Conservation (phyloP, 352 stramenopile genomes). For the Globisporangium yorkense region DNA sequence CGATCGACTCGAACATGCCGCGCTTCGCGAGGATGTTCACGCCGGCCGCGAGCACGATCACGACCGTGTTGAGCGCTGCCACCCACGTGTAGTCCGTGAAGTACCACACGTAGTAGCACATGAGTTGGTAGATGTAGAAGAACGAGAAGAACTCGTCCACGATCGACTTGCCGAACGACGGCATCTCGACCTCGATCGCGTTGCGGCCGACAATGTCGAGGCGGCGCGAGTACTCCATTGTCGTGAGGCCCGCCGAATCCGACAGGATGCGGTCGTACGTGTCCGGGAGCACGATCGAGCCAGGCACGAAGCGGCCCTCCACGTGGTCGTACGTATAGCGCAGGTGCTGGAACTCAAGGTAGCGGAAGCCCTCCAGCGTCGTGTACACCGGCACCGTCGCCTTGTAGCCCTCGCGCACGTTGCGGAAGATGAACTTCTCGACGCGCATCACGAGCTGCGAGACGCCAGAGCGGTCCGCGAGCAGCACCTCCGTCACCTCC, state of each 20-base stretch:
- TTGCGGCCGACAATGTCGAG: conserved; percentile 52
- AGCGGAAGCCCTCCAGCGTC: conserved; percentile 30
- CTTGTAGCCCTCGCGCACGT: conserved; percentile 36
- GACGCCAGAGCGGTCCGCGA: conserved; percentile 51
- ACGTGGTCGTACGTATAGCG: conserved; percentile 51
- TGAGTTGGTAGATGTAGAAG: conserved; percentile 84
- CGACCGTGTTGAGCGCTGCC: conserved; percentile 47
- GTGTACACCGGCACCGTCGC: conserved; percentile 42
- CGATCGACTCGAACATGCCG: conserved; percentile 41
- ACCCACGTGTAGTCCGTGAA: conserved; percentile 65
- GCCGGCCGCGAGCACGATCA: conserved; percentile 42
- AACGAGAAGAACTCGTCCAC: conserved; percentile 64
- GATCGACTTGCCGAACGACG: conserved; percentile 37
- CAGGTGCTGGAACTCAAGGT: conserved; percentile 57
- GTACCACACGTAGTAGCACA: conserved; percentile 84
- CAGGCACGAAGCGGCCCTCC: conserved; percentile 40
- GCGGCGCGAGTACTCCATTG: conserved; percentile 25
- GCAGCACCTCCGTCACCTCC: conserved; percentile 47
- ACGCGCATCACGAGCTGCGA: conserved; percentile 46
- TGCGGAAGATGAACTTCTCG: conserved; percentile 38
- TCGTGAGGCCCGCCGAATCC: conserved; percentile 42
- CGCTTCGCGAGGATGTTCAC: conserved; percentile 73
- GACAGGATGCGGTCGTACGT: conserved; percentile 42
- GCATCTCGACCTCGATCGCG: conserved; percentile 60
- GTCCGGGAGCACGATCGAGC: conserved; percentile 36